Conservation (phyloP, 2,329 filamentous ascomycete species). For the Pseudophaeomoniella oleicola region DNA sequence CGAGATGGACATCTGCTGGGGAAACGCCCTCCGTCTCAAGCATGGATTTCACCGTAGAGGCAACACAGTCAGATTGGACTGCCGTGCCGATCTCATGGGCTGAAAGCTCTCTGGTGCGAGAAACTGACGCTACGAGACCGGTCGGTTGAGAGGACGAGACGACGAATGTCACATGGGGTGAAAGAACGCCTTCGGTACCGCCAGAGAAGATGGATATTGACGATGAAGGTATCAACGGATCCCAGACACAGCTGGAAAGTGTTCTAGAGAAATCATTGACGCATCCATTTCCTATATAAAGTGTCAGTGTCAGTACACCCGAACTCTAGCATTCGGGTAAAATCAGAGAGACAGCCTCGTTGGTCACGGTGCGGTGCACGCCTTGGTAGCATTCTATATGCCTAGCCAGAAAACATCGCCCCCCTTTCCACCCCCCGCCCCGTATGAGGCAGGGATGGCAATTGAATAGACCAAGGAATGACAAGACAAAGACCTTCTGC, state of each 20-base stretch:
- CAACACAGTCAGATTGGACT: constrained; percentile 14
- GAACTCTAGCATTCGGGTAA: background rate
- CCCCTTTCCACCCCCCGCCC: too few relatives aligned
- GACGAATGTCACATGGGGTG: constrained; percentile 18
- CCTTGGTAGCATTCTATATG: too few relatives aligned
- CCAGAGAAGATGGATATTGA: constrained; percentile 19
- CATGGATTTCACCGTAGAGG: constrained; percentile 9
- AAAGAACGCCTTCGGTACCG: constrained; percentile 18
- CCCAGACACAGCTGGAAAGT: constrained; percentile 16
- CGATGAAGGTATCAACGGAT: constrained; percentile 14
- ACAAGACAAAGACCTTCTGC: too few relatives aligned
- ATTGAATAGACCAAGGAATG: too few relatives aligned
- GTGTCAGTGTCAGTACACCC: constrained; percentile 2
- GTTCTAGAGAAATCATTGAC: constrained; percentile 21
- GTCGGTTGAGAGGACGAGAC: constrained; percentile 7
- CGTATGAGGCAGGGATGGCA: too few relatives aligned
- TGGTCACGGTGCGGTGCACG: too few relatives aligned
- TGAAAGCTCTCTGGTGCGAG: constrained; percentile 13
- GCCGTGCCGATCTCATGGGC: constrained; percentile 17
- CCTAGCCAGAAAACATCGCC: too few relatives aligned
- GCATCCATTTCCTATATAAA: constrained; percentile 17
- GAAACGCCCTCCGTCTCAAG: constrained; percentile 9
- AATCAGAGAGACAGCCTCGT: too few relatives aligned
- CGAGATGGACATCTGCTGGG: constrained; percentile 12
- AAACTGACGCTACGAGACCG: constrained; percentile 13